These are phyloP conservation scores for Neoscytalidium dimidiatum DNA, from an alignment of 2,329 filamentous ascomycete species.

Conservation along the genomic window DNA sequence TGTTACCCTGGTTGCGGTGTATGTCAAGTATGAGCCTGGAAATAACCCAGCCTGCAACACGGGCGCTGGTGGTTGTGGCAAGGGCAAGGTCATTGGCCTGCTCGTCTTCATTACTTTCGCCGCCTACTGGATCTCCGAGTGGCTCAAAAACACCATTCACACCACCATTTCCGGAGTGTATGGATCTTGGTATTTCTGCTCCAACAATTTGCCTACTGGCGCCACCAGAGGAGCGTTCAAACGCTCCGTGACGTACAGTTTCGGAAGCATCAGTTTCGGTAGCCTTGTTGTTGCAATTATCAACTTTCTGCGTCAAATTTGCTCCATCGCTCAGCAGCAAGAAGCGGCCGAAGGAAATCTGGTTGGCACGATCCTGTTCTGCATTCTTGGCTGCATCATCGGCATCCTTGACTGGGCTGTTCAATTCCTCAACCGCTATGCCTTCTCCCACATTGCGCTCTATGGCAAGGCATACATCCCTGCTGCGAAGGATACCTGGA, in stretches of 20 bases:
- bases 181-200: constrained; percentile 87
- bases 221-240: constrained; percentile 82
- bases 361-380: constrained; percentile 67
- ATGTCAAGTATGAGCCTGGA: constrained; percentile 76
- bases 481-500: constrained; percentile 88
- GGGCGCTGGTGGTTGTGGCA: constrained; percentile 65
- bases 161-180: constrained; percentile 81
- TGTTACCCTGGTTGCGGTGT: constrained; percentile 82
- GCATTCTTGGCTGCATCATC: constrained; percentile 75
- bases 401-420: constrained; percentile 80
- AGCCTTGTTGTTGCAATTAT: constrained; percentile 85
- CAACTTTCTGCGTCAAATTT: constrained; percentile 79
- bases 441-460: constrained; percentile 88
- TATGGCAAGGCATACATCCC: constrained; percentile 88
- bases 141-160: constrained; percentile 84
- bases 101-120: constrained; percentile 87
- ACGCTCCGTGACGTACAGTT: constrained; percentile 84
- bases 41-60: constrained; percentile 58
- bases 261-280: constrained; percentile 86
- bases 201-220: constrained; percentile 68
- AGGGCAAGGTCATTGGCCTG: constrained; percentile 78
- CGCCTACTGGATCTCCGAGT: constrained; percentile 92
- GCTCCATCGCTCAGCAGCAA: constrained; percentile 72
- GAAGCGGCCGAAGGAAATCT: constrained; percentile 69
- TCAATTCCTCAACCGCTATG: constrained; percentile 87